Evolutionary conservation across 371 early-diverging fungal genomes (phyloP).

Genomic region (Rhizomucor pusillus): DNA sequence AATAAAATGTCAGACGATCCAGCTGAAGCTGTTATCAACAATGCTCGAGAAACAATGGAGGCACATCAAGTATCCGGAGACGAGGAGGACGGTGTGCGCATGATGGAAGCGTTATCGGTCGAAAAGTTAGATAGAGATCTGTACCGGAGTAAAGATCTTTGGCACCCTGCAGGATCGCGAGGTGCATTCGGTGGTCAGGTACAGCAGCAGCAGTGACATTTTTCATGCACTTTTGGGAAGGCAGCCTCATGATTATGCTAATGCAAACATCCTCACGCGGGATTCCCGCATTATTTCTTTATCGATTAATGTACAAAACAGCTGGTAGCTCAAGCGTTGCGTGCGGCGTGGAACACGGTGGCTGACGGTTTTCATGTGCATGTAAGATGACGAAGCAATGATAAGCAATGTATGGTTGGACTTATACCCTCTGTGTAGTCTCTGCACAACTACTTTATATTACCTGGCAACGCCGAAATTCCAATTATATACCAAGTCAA

Average conservation of each 20-base stretch:
- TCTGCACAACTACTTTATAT: constrained; percentile 36
- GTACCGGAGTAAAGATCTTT: constrained; percentile 71
- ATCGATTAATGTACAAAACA: constrained; percentile 6
- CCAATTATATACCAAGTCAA: constrained; percentile 41
- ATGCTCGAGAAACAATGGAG: too few relatives aligned
- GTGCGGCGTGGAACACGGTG: constrained; percentile 82
- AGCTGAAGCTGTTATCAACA: too few relatives aligned
- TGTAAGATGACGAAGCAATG: constrained; percentile 22
- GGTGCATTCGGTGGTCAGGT: constrained; percentile 82
- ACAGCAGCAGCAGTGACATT: neutral
- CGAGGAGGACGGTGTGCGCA: constrained; percentile 9
- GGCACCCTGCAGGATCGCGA: constrained; percentile 79
- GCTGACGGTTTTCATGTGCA: constrained; percentile 66
- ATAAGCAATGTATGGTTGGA: neutral
- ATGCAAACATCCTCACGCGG: too few relatives aligned
- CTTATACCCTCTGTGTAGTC: constrained; percentile 22
- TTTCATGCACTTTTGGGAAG: neutral
- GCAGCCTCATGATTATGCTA: too few relatives aligned
- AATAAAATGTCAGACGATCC: too few relatives aligned
- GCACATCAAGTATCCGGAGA: neutral
- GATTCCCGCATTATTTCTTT: neutral
- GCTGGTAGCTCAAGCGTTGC: constrained; percentile 79
- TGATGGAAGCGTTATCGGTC: constrained; percentile 42
- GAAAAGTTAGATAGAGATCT: constrained; percentile 70
- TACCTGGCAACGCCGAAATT: constrained; percentile 29